These are phyloP conservation scores for Alternaria gansuensis DNA, from an alignment of 2,329 filamentous ascomycete genomes.

Conservation along the genomic window DNA sequence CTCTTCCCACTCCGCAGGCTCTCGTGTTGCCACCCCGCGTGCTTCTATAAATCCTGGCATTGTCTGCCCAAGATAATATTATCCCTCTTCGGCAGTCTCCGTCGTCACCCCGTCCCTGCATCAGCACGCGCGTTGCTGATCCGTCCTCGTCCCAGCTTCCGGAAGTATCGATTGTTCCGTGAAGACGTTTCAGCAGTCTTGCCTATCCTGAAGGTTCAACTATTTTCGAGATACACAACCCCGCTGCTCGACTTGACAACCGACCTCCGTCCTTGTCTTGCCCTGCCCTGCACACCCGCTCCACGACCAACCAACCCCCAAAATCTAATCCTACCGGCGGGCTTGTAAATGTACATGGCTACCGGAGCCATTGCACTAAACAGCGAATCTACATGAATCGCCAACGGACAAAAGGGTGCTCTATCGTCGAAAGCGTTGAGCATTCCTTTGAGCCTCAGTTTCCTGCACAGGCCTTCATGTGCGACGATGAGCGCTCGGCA, in stretches of 20 bases:
- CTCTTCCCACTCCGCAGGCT: slow-evolving; percentile 2
- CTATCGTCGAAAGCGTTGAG: slow-evolving; percentile 45
- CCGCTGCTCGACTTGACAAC: slow-evolving; percentile 4
- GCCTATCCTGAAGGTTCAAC: slow-evolving; percentile 4
- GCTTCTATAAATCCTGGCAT: slow-evolving; percentile 11
- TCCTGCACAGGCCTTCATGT: slow-evolving; percentile 54
- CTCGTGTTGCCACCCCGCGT: slow-evolving; percentile 17
- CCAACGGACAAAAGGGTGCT: slow-evolving; percentile 45
- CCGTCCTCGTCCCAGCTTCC: slow-evolving; percentile 16
- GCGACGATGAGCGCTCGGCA: slow-evolving; percentile 47
- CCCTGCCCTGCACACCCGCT: slow-evolving; percentile 4
- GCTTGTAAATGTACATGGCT: slow-evolving; percentile 35
- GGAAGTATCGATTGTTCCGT: slow-evolving; percentile 13
- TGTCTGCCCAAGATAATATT: slow-evolving; percentile 1
- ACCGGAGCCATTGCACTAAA: slow-evolving; percentile 26
- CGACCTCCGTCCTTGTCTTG: neutral
- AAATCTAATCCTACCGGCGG: slow-evolving; percentile 13
- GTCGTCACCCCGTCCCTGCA: slow-evolving; percentile 24
- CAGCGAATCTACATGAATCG: slow-evolving; percentile 49
- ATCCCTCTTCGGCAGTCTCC: slow-evolving; percentile 11
- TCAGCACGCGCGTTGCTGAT: slow-evolving; percentile 29
- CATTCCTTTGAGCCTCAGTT: slow-evolving; percentile 43
- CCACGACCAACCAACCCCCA: slow-evolving; percentile 18
- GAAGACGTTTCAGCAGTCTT: slow-evolving; percentile 19
- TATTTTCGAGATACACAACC: slow-evolving; percentile 4